Base-by-base conservation (phyloP, 1,284 basidiomycete genomes). In the Lignosus rhinocerotis region DNA sequence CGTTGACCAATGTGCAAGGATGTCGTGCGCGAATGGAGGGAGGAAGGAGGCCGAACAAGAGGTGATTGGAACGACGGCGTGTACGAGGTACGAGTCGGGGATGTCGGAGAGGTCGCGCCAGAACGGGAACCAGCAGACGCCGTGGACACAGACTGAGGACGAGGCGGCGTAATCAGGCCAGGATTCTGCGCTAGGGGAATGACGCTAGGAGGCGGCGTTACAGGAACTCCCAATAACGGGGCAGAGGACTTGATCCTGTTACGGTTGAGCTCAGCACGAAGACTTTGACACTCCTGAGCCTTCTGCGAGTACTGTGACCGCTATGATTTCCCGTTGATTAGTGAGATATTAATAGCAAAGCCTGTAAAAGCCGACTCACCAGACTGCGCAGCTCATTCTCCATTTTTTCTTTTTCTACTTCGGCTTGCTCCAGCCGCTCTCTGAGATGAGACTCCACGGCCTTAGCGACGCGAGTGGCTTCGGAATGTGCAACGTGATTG, bases 401-500 rank as follows among this genome's bases (percentile, higher is more conserved):
- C 59, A 88, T 73, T 72, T 85, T 84, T 59, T 77, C 73, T 65
- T 82, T 80, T 55, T 77, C 73, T 61, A 75, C 71, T 72, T 89
- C 83, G 60, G 83, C 75, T 66, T 87, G 85, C 60, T 88, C 85
- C 43, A 91, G 70, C 73, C 82, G 83, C 60, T 78, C 75, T 73
- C 82, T 86, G 66, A 90, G 77, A 59, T 75, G 78, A 46, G 76
- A 73, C 75, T 92, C 88, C 49, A 80, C 73, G 53, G 72, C 75
- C 73, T 85, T 88, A 48, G 87, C 81, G 62, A 76, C 73, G 74
- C 85, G 87, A 68, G 80, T 84, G 56, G 84, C 82, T 70, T 92
- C 89, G 36, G 85, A 84, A 73, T 90, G 88, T 62, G 88, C 86
- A 51, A 84, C 74, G 71, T 91, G 87, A 69, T 92, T 92, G 75